phyloP scores from a whole-genome alignment of 768 basidiomycete genomes.

The Pulveroboletus sp. region DNA sequence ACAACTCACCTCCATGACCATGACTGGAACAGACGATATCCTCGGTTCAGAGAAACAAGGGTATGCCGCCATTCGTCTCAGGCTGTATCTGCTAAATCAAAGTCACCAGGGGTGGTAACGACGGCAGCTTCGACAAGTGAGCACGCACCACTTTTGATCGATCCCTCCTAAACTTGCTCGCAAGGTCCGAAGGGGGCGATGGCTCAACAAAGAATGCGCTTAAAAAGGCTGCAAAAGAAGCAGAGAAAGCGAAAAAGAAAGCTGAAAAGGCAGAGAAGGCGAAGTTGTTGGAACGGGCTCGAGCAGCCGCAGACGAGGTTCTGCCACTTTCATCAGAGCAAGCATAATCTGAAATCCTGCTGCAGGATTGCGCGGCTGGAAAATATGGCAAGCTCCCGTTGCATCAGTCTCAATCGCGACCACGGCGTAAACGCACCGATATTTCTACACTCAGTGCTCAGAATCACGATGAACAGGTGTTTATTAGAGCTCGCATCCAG shows the following conservation, averaged over 20 bases:
- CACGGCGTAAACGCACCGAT: conserved; percentile 55
- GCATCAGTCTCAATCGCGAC: conserved; percentile 86
- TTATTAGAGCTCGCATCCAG: conserved; percentile 88
- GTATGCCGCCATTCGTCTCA: conserved; percentile 1
- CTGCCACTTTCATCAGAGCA: conserved; percentile 33
- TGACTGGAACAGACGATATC: not conserved
- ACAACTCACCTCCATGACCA: conserved; percentile 16
- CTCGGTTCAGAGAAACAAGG: not conserved
- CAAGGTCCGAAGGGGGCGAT: conserved; percentile 28
- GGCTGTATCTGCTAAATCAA: not conserved
- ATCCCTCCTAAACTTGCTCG: not conserved
- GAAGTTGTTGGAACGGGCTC: conserved; percentile 71
- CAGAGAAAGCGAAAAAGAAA: conserved; percentile 86
- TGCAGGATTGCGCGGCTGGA: conserved; percentile 70
- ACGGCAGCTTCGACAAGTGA: conserved; percentile 12
- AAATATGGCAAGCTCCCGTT: conserved; percentile 88
- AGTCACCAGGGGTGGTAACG: conserved; percentile 5
- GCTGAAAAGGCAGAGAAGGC: conserved; percentile 83
- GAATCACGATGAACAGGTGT: conserved; percentile 69
- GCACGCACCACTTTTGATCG: not conserved
- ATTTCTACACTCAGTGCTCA: conserved; percentile 61
- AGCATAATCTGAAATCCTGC: conserved; percentile 2
- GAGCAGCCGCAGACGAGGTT: conserved; percentile 60
- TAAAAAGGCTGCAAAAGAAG: conserved; percentile 89
- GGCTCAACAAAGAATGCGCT: conserved; percentile 84